phyloP scores from a whole-genome alignment of 148 eudicot species.

The Fallopia convolvulus region DNA sequence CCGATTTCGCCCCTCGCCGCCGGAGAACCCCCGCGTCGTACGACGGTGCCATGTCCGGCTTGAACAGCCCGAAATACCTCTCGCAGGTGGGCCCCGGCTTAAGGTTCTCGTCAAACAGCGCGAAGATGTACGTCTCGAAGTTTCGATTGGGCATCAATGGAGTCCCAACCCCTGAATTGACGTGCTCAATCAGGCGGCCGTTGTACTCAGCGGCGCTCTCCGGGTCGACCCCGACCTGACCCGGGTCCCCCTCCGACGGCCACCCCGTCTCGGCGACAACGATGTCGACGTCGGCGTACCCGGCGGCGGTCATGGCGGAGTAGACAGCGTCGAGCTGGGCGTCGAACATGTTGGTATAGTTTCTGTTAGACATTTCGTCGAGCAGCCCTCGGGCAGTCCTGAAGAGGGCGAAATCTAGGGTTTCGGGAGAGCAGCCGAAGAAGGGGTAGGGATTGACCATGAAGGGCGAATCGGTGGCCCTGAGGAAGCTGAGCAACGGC shows the following conservation, averaged over 20 bases:
- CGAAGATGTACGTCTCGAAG: conserved; percentile 60
- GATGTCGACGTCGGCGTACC: conserved; percentile 39
- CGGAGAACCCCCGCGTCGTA: conserved; percentile 45
- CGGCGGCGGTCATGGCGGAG: conserved; percentile 41
- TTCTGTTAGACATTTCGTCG: conserved; percentile 33
- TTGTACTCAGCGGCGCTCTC: conserved; percentile 55
- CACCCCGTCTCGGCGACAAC: conserved; percentile 74
- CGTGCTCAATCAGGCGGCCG: conserved; percentile 32
- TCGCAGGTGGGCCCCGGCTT: conserved; percentile 55
- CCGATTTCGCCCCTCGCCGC: background rate
- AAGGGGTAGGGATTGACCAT: conserved; percentile 62
- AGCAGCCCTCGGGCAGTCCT: conserved; percentile 39
- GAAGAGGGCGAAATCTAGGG: conserved; percentile 44
- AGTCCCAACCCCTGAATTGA: conserved; percentile 51
- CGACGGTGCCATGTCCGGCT: conserved; percentile 38
- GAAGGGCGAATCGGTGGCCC: conserved; percentile 45
- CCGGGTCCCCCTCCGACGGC: conserved; percentile 53
- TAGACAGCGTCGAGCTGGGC: conserved; percentile 56
- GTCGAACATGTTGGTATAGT: conserved; percentile 59
- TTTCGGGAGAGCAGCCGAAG: conserved; percentile 34
- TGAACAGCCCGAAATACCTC: conserved; percentile 56
- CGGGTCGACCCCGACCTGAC: conserved; percentile 35
- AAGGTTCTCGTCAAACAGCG: conserved; percentile 51
- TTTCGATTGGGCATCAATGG: conserved; percentile 69
- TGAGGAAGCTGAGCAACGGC: conserved; percentile 47